Conservation (phyloP, 1,284 basidiomycete species). For the Schizophyllum commune region DNA sequence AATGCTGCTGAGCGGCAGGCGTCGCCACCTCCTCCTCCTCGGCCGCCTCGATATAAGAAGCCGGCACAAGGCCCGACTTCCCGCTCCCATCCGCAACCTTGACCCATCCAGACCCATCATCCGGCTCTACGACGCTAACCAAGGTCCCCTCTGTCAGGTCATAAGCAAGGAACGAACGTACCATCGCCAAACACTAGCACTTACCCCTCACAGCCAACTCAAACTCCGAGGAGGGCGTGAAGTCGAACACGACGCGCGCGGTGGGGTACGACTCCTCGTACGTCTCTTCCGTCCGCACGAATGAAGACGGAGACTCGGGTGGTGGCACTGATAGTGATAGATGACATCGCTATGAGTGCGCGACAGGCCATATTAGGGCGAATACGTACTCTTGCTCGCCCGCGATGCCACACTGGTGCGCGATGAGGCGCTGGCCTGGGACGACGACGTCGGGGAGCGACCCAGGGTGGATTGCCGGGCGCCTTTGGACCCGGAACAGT, state of each 20-base stretch:
- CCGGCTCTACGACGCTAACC: constrained; percentile 62
- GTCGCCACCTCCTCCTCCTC: constrained; percentile 17
- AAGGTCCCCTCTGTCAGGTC: constrained; percentile 41
- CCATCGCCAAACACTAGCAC: constrained; percentile 13
- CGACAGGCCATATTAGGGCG: background rate
- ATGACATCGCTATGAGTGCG: background rate
- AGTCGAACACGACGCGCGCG: constrained; percentile 64
- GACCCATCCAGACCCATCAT: constrained; percentile 83
- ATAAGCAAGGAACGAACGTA: background rate
- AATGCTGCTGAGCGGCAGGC: constrained; percentile 14
- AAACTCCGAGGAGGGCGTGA: constrained; percentile 64
- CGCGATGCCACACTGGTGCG: background rate
- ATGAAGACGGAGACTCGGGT: constrained; percentile 43
- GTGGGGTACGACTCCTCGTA: constrained; percentile 32
- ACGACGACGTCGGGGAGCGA: background rate
- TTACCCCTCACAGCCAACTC: constrained; percentile 62
- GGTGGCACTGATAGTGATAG: constrained; percentile 2
- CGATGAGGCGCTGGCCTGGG: background rate
- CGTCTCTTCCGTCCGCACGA: constrained; percentile 34
- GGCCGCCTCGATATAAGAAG: constrained; percentile 55
- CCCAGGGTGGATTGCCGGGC: constrained; percentile 14
- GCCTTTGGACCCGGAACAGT: constrained; percentile 38
- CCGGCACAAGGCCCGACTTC: constrained; percentile 68
- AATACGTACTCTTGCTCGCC: background rate
- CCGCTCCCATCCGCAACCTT: constrained; percentile 57